Percentiles rank a stretch among this genome's conserved stretches.
These are phyloP conservation scores for Globisporangium solare DNA, from an alignment of 352 stramenopile species.

Conservation along the genomic window DNA sequence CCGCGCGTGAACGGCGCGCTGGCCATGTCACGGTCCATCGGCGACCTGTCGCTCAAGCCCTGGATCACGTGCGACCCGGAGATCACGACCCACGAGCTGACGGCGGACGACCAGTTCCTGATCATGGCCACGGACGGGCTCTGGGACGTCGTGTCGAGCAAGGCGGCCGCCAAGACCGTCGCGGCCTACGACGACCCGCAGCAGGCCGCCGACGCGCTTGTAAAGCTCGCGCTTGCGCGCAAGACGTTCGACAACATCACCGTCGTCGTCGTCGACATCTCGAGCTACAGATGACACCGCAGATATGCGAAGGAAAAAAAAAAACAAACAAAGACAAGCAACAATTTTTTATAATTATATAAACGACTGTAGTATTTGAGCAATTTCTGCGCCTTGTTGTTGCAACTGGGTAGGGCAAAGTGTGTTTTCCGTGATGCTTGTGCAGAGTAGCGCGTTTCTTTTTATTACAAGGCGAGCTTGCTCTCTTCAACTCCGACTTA, in stretches of 20 bases:
- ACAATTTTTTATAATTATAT: no score
- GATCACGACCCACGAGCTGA: constrained; percentile 56
- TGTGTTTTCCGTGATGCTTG: no score
- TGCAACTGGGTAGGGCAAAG: no score
- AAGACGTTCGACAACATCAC: constrained; percentile 78
- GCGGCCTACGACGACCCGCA: constrained; percentile 46
- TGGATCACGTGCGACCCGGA: constrained; percentile 79
- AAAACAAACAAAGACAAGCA: no score
- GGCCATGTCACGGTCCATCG: constrained; percentile 81
- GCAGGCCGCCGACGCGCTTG: constrained; percentile 49
- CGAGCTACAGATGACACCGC: constrained; percentile 36
- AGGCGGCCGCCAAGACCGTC: constrained; percentile 51
- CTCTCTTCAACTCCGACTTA: no score
- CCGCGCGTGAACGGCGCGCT: constrained; percentile 76
- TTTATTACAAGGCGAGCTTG: no score
- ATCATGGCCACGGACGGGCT: constrained; percentile 80
- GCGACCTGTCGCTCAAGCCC: constrained; percentile 70
- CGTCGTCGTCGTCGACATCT: constrained; percentile 65
- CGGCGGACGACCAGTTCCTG: constrained; percentile 60
- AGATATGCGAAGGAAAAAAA: constrained; percentile 3
- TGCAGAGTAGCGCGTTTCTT: no score
- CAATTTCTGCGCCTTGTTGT: no score
- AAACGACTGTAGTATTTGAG: no score
- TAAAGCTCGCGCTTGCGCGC: constrained; percentile 47
- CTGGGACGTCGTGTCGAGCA: constrained; percentile 81